These are phyloP conservation scores for Candida manassasensis DNA, from an alignment of 805 yeast genomes.

Conservation along the genomic window DNA sequence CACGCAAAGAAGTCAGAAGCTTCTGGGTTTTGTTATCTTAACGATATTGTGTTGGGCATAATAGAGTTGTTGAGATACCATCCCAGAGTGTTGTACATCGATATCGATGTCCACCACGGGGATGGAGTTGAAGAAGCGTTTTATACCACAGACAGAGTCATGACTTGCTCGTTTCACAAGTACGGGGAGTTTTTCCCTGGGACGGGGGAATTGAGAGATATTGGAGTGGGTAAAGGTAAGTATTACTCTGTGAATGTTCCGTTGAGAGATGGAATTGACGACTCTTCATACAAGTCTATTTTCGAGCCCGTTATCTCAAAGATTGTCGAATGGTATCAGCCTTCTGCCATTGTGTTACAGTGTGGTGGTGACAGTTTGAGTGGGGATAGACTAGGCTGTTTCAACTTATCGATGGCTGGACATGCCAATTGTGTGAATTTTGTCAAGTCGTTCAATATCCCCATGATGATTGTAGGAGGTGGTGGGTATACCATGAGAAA, in stretches of 20 bases:
- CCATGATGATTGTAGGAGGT: slow-evolving; percentile 93
- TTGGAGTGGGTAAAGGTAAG: slow-evolving; percentile 87
- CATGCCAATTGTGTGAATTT: slow-evolving; percentile 95
- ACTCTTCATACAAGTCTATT: slow-evolving; percentile 75
- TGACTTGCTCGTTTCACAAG: slow-evolving; percentile 95
- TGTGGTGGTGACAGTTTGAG: slow-evolving; percentile 98
- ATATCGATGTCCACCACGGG: slow-evolving; percentile 95
- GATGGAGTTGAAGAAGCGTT: slow-evolving; percentile 99
- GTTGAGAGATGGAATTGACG: slow-evolving; percentile 93
- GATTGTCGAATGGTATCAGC: slow-evolving; percentile 83
- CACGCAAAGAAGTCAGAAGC: slow-evolving; percentile 98
- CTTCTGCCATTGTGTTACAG: slow-evolving; percentile 93
- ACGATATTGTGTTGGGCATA: slow-evolving; percentile 89
- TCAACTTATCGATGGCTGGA: slow-evolving; percentile 87
- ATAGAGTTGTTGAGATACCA: slow-evolving; percentile 82
- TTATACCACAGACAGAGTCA: slow-evolving; percentile 89
- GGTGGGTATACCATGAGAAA: slow-evolving; percentile 98
- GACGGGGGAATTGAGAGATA: slow-evolving; percentile 88
- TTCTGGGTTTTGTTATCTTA: slow-evolving; percentile 91
- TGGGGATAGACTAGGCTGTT: slow-evolving; percentile 94
- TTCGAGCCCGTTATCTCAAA: slow-evolving; percentile 84
- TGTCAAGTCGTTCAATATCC: slow-evolving; percentile 80
- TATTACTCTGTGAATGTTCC: slow-evolving; percentile 90
- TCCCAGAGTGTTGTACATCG: slow-evolving; percentile 89
- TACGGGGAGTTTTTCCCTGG: slow-evolving; percentile 98